A percentile compares a stretch with the other conserved stretches of the same genome.
Evolutionary conservation across 768 basidiomycete species (phyloP).

Genomic region (Thelephora aurantiotincta): DNA sequence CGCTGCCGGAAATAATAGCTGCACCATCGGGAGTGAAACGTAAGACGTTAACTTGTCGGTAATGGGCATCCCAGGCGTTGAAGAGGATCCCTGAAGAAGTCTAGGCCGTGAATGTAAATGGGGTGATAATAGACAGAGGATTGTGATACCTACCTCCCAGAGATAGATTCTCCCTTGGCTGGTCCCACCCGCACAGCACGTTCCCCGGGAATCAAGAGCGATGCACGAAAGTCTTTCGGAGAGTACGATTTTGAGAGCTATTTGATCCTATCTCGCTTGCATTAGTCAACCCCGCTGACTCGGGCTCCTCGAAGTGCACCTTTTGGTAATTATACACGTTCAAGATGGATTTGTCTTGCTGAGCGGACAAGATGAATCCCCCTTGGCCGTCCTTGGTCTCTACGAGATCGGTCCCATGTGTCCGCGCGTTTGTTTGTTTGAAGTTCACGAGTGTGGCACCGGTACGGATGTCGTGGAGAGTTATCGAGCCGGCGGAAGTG

Average conservation of each 20-base stretch:
- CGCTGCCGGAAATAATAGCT: slow-evolving; percentile 73
- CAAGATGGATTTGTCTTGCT: slow-evolving; percentile 78
- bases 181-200: slow-evolving; percentile 81
- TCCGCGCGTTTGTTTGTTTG: slow-evolving; percentile 63
- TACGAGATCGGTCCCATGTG: slow-evolving; percentile 55
- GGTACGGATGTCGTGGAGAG: slow-evolving; percentile 73
- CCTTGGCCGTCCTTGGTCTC: slow-evolving; percentile 61
- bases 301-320: slow-evolving; percentile 25
- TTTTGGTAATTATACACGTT: slow-evolving; percentile 93
- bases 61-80: slow-evolving; percentile 91
- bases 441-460: slow-evolving; percentile 69
- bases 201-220: slow-evolving; percentile 55
- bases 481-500: slow-evolving; percentile 46
- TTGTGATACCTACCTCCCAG: slow-evolving; percentile 78
- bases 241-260: slow-evolving; percentile 70
- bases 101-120: slow-evolving; percentile 27
- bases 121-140: not conserved
- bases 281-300: not conserved
- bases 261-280: slow-evolving; percentile 59
- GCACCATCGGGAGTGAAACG: slow-evolving; percentile 75
- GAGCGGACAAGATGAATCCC: slow-evolving; percentile 72
- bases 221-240: slow-evolving; percentile 84
- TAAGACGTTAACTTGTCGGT: slow-evolving; percentile 73
- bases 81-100: slow-evolving; percentile 87
- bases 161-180: slow-evolving; percentile 80